Evolutionary conservation across 148 eudicot genomes (phyloP).

Genomic region (Euryodendron excelsum): DNA sequence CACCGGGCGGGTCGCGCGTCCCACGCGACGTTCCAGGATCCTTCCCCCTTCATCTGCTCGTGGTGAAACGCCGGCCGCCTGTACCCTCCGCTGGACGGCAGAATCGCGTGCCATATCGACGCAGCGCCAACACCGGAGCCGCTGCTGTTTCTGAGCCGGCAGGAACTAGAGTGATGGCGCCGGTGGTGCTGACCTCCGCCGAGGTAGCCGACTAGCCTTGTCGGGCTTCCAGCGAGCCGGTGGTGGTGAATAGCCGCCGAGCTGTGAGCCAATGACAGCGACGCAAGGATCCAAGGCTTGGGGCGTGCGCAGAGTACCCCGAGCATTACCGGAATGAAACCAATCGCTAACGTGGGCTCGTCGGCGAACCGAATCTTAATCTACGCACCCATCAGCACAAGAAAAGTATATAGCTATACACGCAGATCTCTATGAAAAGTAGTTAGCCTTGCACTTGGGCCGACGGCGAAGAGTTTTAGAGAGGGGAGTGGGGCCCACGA

Average conservation of each 20-base stretch:
- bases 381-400: constrained; percentile 4
- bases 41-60: constrained; percentile 52
- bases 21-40: constrained; percentile 83
- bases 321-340: constrained; percentile 49
- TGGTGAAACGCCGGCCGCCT: constrained; percentile 36
- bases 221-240: constrained; percentile 2
- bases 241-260: constrained; percentile 19
- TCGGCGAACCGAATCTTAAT: not conserved
- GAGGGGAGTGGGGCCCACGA: not conserved
- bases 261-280: constrained; percentile 31
- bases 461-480: not conserved
- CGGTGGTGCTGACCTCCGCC: constrained; percentile 5
- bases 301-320: constrained; percentile 61
- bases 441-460: not conserved
- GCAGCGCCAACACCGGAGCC: constrained; percentile 15
- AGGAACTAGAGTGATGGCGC: constrained; percentile 15
- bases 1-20: constrained; percentile 79
- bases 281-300: constrained; percentile 49
- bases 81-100: constrained; percentile 25
- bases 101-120: constrained; percentile 50
- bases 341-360: not conserved
- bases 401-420: not conserved
- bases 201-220: not conserved
- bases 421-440: not conserved
- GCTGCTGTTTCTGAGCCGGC: constrained; percentile 1